A percentile compares a stretch with the other conserved stretches of the same genome.
Conservation (phyloP, 2,329 filamentous ascomycete species). For the Aspergillus tamarii region DNA sequence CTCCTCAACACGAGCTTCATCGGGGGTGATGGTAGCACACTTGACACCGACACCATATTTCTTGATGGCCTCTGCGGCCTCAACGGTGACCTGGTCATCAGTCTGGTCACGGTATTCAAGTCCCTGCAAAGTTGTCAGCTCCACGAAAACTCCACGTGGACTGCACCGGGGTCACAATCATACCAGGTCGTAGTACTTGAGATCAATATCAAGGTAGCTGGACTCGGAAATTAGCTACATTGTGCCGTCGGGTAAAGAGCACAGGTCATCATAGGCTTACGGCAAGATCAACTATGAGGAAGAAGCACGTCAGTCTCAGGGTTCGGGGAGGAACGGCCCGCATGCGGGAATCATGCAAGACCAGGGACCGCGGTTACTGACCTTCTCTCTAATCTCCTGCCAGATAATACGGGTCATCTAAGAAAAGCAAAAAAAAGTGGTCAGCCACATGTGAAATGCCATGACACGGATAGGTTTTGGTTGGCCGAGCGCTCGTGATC, state of each 20-base stretch:
- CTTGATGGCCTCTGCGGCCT: conserved; percentile 96
- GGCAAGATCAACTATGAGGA: conserved; percentile 76
- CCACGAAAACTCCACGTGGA: no score
- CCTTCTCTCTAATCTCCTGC: conserved; percentile 97
- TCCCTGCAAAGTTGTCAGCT: conserved; percentile 53
- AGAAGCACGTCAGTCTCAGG: conserved; percentile 11
- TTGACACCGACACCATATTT: conserved; percentile 99
- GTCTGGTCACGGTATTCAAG: conserved; percentile 95
- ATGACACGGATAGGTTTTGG: conserved; percentile 11
- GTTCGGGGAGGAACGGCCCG: conserved; percentile 19
- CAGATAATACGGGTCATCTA: conserved; percentile 99
- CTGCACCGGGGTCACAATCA: conserved; percentile 18
- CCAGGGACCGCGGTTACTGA: conserved; percentile 35
- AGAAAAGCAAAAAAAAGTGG: conserved; percentile 9
- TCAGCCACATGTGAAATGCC: conserved; percentile 22
- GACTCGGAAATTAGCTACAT: conserved; percentile 23
- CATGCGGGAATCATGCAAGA: conserved; percentile 11
- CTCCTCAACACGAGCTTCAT: conserved; percentile 94
- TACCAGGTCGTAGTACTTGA: conserved; percentile 93
- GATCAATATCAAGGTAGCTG: conserved; percentile 88
- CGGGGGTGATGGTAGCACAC: conserved; percentile 98
- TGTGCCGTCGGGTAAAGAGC: conserved; percentile 7
- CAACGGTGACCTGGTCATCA: conserved; percentile 91
- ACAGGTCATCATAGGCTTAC: conserved; percentile 38
- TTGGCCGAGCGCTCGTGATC: conserved; percentile 15